Evolutionary conservation across 2,329 filamentous ascomycete genomes (phyloP), one percentile per base, ranked within the genome.

Genomic region (Cephalotrichum gorgonifer): DNA sequence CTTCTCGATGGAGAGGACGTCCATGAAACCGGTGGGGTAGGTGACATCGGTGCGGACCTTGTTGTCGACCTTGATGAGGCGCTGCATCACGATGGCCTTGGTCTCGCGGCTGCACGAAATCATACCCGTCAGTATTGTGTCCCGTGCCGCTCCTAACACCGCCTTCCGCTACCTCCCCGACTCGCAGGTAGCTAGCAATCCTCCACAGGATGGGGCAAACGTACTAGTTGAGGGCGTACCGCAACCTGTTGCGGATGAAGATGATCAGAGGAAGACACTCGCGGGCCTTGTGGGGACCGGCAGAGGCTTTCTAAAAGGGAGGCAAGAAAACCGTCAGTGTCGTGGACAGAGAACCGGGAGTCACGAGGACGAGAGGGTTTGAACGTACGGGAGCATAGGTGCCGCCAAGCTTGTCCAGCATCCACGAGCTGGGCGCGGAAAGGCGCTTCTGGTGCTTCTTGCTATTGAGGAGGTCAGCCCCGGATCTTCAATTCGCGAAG

Each of bases 381-480:
- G 49, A 49, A 31, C 50, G 52, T 66, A 70, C 70, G 64, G 83
- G 83, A 62, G 81, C 83, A 68, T 86, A 91, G 75, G 81, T 78
- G 71, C 93, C 93, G 74, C 89, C 95, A 71, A 98, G 83, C 78
- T 98, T 98, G 88, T 98, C 93, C 73, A 98, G 81, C 71, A 98
- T 88, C 93, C 93, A 98, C 86, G 97, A 93, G 73, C 87, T 94
- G 70, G 93, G 93, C 72, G 93, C 93, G 77, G 87, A 93, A 71
- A 97, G 83, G 81, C 93, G 90, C 90, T 98, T 97, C 78, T 97
- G 91, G 79, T 98, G 93, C 86, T 96, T 96, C 83, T 93, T 94
- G 76, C 86, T 90, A 55, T 60, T 60, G 69, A 61, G 35, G 35
- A 20, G 6, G n/a, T 39, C 35, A 39, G 35, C 6, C 35, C 22